A percentile compares a stretch with the other conserved stretches of the same genome.
Evolutionary conservation across 2,329 filamentous ascomycete genomes (phyloP).

Genomic region (Alternaria tenuissima): DNA sequence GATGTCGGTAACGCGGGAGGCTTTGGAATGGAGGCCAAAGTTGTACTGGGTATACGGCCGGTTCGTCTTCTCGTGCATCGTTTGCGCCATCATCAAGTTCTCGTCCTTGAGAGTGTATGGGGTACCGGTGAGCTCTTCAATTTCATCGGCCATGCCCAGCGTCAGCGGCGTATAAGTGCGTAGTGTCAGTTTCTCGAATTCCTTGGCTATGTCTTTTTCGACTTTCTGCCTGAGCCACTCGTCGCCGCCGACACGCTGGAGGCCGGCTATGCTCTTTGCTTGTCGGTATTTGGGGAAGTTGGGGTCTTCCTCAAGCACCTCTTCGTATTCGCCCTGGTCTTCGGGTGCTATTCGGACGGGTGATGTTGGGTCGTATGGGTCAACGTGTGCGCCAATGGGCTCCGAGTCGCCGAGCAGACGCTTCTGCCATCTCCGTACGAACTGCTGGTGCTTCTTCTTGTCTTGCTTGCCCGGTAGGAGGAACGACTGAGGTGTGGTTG

Average conservation of each 20-base stretch:
- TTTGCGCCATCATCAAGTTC: slow-evolving; percentile 41
- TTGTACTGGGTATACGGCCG: slow-evolving; percentile 41
- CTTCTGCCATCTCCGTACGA: slow-evolving; percentile 48
- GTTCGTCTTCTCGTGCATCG: slow-evolving; percentile 44
- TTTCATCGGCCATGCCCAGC: slow-evolving; percentile 40
- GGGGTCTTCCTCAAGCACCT: slow-evolving; percentile 38
- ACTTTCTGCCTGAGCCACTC: slow-evolving; percentile 51
- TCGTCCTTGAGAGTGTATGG: slow-evolving; percentile 41
- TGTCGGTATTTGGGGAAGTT: slow-evolving; percentile 18
- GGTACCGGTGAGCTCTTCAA: slow-evolving; percentile 43
- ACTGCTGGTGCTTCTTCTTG: slow-evolving; percentile 48
- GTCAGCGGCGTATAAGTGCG: slow-evolving; percentile 44
- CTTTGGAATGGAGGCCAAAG: slow-evolving; percentile 34
- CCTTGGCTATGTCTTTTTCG: slow-evolving; percentile 38
- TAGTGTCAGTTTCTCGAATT: slow-evolving; percentile 48
- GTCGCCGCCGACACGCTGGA: slow-evolving; percentile 63
- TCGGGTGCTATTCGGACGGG: slow-evolving; percentile 48
- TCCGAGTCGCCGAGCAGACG: slow-evolving; percentile 47
- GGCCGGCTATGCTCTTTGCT: slow-evolving; percentile 38
- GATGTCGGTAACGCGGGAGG: slow-evolving; percentile 24
- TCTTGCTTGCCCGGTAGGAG: slow-evolving; percentile 43
- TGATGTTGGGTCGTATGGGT: slow-evolving; percentile 48
- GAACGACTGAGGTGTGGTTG: slow-evolving; percentile 34
- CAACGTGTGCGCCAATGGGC: slow-evolving; percentile 49
- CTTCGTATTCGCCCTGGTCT: slow-evolving; percentile 46